Percentiles rank a stretch among this genome's conserved stretches.
Evolutionary conservation across 495 filamentous ascomycete genomes (phyloP).

Genomic region (Xylona heveae): DNA sequence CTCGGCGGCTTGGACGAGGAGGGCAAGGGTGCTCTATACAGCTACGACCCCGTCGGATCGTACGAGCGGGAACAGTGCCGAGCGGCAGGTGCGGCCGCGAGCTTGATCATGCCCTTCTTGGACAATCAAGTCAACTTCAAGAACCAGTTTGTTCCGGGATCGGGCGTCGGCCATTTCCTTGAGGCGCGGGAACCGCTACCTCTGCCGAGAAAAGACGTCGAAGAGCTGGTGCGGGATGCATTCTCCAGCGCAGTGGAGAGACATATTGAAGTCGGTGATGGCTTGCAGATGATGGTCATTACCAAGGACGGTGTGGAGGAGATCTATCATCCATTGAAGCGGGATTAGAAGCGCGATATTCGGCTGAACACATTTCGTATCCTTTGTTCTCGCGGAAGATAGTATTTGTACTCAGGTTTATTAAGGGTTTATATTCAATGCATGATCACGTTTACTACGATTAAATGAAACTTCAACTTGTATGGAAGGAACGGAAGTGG

Average conservation of each 20-base stretch:
- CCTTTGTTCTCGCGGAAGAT: no score
- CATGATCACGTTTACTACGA: no score
- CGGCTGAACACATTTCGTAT: no score
- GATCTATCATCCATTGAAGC: slow-evolving; percentile 64
- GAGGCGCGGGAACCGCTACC: slow-evolving; percentile 41
- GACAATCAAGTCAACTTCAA: slow-evolving; percentile 99
- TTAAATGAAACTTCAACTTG: no score
- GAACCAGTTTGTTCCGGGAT: slow-evolving; percentile 90
- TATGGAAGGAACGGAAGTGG: no score
- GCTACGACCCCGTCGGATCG: slow-evolving; percentile 90
- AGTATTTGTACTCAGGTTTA: no score
- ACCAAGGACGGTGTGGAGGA: slow-evolving; percentile 79
- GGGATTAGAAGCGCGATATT: slow-evolving; percentile 44
- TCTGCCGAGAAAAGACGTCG: slow-evolving; percentile 49
- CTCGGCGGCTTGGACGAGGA: slow-evolving; percentile 87
- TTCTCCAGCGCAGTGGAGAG: slow-evolving; percentile 96
- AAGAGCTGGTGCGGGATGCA: slow-evolving; percentile 80
- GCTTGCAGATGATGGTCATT: slow-evolving; percentile 84
- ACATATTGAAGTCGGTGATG: slow-evolving; percentile 96
- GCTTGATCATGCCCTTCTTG: slow-evolving; percentile 95
- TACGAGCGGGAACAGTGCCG: slow-evolving; percentile 94
- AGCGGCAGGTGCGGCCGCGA: slow-evolving; percentile 84
- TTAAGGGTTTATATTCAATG: no score
- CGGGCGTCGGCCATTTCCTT: slow-evolving; percentile 63
- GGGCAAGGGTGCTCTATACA: slow-evolving; percentile 84